Percentiles rank a stretch among this genome's conserved stretches.
Conservation (phyloP, 352 stramenopile genomes). For the Globisporangium splendens region DNA sequence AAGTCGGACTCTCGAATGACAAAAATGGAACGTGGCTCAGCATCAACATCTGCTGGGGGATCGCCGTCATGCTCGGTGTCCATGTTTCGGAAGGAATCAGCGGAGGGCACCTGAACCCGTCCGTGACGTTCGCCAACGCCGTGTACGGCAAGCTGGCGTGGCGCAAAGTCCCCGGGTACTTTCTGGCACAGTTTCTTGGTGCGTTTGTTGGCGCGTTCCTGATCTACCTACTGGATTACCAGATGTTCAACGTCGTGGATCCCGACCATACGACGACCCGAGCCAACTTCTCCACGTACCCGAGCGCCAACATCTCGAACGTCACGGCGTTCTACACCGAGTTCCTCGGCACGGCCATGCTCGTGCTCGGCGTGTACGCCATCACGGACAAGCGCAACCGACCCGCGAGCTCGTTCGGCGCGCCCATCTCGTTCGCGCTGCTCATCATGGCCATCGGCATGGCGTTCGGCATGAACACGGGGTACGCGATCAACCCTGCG, state of each 20-base stretch:
- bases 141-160: constrained; percentile 47
- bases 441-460: constrained; percentile 50
- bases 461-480: constrained; percentile 35
- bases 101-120: constrained; percentile 63
- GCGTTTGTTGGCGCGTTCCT: constrained; percentile 43
- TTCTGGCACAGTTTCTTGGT: constrained; percentile 46
- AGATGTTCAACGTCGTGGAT: constrained; percentile 43
- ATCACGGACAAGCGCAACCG: constrained; percentile 57
- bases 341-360: constrained; percentile 51
- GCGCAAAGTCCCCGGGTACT: constrained; percentile 54
- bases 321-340: constrained; percentile 58
- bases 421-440: constrained; percentile 42
- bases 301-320: constrained; percentile 33
- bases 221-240: constrained; percentile 57
- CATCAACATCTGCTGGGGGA: constrained; percentile 72
- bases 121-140: constrained; percentile 51
- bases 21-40: constrained; percentile 62
- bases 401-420: constrained; percentile 36
- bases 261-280: constrained; percentile 33
- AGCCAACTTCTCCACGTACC: constrained; percentile 53
- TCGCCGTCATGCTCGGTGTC: constrained; percentile 69
- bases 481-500: constrained; percentile 43
- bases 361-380: constrained; percentile 59
- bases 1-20: constrained; percentile 49
- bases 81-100: constrained; percentile 52